These are phyloP conservation scores for Xylariaceae sp. DNA, from an alignment of 2,329 filamentous ascomycete genomes.

Conservation along the genomic window DNA sequence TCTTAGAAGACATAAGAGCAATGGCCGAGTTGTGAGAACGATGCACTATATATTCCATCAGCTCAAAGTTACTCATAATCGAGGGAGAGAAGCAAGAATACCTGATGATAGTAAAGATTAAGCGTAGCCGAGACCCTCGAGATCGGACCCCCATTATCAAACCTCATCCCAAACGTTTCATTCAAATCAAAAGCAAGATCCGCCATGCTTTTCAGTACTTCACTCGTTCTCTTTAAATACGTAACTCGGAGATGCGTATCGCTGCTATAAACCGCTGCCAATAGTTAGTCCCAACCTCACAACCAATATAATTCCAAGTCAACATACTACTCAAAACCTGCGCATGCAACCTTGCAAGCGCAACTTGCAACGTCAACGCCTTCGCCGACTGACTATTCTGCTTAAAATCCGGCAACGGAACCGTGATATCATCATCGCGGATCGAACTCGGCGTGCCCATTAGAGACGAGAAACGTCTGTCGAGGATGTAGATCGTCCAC, in stretches of 20 bases:
- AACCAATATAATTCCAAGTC: neutral
- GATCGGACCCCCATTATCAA: slow-evolving; percentile 6
- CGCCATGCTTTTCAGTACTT: slow-evolving; percentile 4
- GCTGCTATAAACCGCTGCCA: slow-evolving; percentile 3
- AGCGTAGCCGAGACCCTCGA: slow-evolving; percentile 5
- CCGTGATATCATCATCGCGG: slow-evolving; percentile 7
- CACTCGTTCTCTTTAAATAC: slow-evolving; percentile 1
- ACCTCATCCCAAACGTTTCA: slow-evolving; percentile 3
- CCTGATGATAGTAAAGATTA: slow-evolving; percentile 10
- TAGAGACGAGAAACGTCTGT: slow-evolving; percentile 6
- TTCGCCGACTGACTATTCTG: neutral
- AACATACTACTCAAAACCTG: slow-evolving; percentile 4
- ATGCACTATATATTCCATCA: slow-evolving; percentile 7
- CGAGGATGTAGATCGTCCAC: slow-evolving; percentile 7
- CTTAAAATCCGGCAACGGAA: slow-evolving; percentile 1
- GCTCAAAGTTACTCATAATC: neutral
- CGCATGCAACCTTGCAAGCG: slow-evolving; percentile 3
- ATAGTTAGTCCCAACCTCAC: neutral
- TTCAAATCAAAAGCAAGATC: slow-evolving; percentile 2
- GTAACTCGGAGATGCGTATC: slow-evolving; percentile 2
- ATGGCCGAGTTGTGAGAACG: slow-evolving; percentile 1
- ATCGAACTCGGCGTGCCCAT: slow-evolving; percentile 6
- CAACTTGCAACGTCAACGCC: slow-evolving; percentile 4
- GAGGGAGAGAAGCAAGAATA: neutral
- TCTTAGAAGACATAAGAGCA: slow-evolving; percentile 2